Percentiles rank a stretch among this genome's conserved stretches.
These are phyloP conservation scores for Barbarea vulgaris DNA, from an alignment of 345 rosid genomes.

Conservation along the genomic window DNA sequence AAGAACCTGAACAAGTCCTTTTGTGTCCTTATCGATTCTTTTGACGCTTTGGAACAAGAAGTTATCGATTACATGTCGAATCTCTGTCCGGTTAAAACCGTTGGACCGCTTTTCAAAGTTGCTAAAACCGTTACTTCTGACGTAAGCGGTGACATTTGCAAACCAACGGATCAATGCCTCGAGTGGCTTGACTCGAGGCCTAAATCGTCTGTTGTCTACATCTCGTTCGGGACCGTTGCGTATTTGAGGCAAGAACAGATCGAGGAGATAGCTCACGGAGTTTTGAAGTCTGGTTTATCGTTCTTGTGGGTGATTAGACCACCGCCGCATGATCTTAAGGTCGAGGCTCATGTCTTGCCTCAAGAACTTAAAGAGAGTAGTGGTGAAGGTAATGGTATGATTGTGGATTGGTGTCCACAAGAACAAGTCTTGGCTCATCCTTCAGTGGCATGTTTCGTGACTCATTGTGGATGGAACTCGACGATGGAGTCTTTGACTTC, in stretches of 20 bases:
- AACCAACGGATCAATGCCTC: constrained; percentile 55
- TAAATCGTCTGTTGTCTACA: constrained; percentile 47
- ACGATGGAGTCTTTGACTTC: constrained; percentile 67
- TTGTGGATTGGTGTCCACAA: constrained; percentile 44
- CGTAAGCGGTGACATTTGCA: constrained; percentile 51
- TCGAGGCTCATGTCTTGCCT: constrained; percentile 22
- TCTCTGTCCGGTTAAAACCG: constrained; percentile 57
- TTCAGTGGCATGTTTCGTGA: constrained; percentile 39
- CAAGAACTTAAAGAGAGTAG: constrained; percentile 29
- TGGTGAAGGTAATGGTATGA: constrained; percentile 20
- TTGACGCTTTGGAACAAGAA: constrained; percentile 70
- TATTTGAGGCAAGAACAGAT: constrained; percentile 41
- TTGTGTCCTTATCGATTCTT: constrained; percentile 67
- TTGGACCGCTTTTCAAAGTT: constrained; percentile 69
- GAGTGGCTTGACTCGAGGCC: constrained; percentile 56
- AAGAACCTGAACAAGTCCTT: constrained; percentile 56
- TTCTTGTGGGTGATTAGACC: constrained; percentile 44
- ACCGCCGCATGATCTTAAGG: not conserved
- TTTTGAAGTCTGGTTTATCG: constrained; percentile 24
- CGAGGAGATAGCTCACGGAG: constrained; percentile 45
- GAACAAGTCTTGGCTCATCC: constrained; percentile 39
- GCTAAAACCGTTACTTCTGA: constrained; percentile 44
- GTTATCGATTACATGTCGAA: constrained; percentile 60
- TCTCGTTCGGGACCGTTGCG: constrained; percentile 52
- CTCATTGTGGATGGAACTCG: constrained; percentile 47